Percentiles rank a stretch among this genome's conserved stretches.
Conservation (phyloP, 148 eudicot species). For the Fagopyrum tataricum region DNA sequence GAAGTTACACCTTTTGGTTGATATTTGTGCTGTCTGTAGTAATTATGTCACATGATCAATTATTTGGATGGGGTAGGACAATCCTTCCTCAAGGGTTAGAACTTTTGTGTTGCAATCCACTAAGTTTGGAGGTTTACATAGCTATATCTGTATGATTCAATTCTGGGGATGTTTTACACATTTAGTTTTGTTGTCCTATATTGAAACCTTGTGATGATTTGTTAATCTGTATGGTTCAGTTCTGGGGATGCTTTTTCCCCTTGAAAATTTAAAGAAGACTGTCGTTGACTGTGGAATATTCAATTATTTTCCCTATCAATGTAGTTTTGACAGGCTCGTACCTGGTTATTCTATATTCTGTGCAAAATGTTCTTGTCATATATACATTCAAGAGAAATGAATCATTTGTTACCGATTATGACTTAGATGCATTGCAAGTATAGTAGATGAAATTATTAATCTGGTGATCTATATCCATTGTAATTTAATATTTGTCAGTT, state of each 20-base stretch:
- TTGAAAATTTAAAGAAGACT: background rate
- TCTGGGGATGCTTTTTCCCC: background rate
- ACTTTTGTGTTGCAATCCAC: background rate
- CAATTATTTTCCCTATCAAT: background rate
- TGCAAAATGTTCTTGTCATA: background rate
- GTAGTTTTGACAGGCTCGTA: background rate
- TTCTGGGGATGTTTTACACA: no score
- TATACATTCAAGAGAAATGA: background rate
- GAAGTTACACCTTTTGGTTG: background rate
- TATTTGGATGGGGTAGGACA: background rate
- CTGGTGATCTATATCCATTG: background rate
- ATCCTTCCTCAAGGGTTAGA: background rate
- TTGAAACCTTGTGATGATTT: no score
- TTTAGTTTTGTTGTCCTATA: no score
- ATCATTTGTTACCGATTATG: background rate
- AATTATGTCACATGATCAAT: background rate
- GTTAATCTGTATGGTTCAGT: background rate
- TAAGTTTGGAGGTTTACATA: background rate
- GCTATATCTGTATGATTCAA: no score
- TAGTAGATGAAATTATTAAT: background rate
- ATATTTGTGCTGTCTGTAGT: background rate
- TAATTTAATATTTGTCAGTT: background rate
- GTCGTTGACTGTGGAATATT: background rate
- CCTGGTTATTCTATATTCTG: background rate
- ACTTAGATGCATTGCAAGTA: background rate